Evolutionary conservation across 441 rosid species (phyloP), one percentile per base, ranked within the genome.

Genomic region (Populus tomentosa): DNA sequence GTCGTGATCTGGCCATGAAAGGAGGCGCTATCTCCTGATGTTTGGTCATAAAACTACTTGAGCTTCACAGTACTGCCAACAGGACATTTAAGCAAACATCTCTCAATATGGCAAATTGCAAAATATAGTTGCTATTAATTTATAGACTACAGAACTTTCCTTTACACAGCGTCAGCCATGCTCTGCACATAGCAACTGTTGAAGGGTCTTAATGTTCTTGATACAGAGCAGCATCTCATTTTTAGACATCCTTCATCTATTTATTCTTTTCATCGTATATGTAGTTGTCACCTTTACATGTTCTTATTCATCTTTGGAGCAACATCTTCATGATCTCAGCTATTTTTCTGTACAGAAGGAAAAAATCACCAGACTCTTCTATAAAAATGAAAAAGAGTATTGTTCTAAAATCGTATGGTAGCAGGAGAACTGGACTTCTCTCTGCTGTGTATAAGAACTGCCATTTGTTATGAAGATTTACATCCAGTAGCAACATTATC

Each of bases 261-360:
- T 38, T 33, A 7, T 32, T 32, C 56, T 30, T 10, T 73, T 35
- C 18, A 26, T 46, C 13, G 50, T 64, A 28, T 70, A 7, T 26
- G 21, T 33, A 63, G 5, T 24, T 3, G 16, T 38, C 18, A 63
- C 36, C 50, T 56, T 68, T n/a, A 13, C n/a, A 30, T 73, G 10
- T 3, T 46, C 70, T 76, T 73, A 69, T 79, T n/a, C 2, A 32
- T 24, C 5, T 20, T 53, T 35, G 26, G 10, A 79, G 56, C 78
- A 32, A 63, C 78, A 79, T 77, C n/a, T 74, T 67, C 76, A 77
- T 64, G 67, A 11, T 38, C 81, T 83, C 71, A 32, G 7, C 72
- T 71, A 65, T 66, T 38, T 65, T 59, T 78, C 74, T 79, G 30
- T 67, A 78, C 80, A 79, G 23, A 33, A 36, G 1, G 61, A 21